Percentiles rank a stretch among this genome's conserved stretches.
These are phyloP conservation scores for Arabis hirsuta DNA, from an alignment of 345 rosid genomes.

Conservation along the genomic window DNA sequence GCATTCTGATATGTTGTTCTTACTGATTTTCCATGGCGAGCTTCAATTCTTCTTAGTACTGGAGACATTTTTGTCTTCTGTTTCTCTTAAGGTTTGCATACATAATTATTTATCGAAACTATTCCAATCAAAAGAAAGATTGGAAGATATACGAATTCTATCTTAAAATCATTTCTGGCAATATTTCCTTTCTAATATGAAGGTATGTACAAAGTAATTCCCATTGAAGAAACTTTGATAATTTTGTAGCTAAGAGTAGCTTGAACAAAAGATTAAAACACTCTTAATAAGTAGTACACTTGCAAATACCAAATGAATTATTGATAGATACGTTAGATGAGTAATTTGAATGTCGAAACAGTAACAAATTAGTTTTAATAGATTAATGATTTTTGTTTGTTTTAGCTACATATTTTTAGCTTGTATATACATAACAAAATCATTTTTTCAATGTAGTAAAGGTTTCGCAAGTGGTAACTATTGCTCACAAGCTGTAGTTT, in stretches of 20 bases:
- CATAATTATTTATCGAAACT: not conserved
- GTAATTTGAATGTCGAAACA: too few relatives aligned
- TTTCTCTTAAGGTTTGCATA: slow-evolving; percentile 11
- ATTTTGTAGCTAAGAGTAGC: not conserved
- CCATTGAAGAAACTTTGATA: not conserved
- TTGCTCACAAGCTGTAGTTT: not conserved
- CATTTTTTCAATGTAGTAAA: not conserved
- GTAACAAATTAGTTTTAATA: too few relatives aligned
- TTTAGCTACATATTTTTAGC: too few relatives aligned
- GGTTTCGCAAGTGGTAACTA: not conserved
- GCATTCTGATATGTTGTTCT: slow-evolving; percentile 23
- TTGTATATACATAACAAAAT: not conserved
- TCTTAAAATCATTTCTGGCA: not conserved
- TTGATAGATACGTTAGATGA: too few relatives aligned
- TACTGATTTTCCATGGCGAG: slow-evolving; percentile 2
- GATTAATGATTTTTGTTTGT: too few relatives aligned
- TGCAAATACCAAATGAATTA: not conserved
- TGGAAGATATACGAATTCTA: not conserved
- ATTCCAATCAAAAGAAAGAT: slow-evolving; percentile 11
- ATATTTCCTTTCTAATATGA: not conserved
- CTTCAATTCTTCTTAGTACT: slow-evolving; percentile 2
- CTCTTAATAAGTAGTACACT: not conserved
- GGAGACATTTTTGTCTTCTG: slow-evolving; percentile 11
- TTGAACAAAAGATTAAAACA: not conserved
- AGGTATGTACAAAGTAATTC: not conserved